Conservation (phyloP, 1,284 basidiomycete species). For the Ceratobasidium sp. region DNA sequence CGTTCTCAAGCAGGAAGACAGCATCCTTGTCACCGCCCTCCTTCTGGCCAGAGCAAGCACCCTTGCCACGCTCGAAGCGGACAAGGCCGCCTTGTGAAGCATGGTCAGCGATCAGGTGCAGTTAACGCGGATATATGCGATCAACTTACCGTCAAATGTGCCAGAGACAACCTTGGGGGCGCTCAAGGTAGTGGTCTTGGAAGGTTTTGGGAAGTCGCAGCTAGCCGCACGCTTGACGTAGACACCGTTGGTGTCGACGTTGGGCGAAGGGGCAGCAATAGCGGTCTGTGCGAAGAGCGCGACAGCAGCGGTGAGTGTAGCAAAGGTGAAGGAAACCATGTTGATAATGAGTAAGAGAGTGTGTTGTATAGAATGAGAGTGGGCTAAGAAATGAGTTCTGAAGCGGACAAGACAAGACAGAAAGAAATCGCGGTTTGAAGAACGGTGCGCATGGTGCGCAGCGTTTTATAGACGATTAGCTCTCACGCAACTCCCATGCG, state of each 20-base stretch:
- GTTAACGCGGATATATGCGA: neutral
- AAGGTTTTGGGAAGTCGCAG: slow-evolving; percentile 51
- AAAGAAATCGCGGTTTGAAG: slow-evolving; percentile 29
- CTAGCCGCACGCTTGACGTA: slow-evolving; percentile 40
- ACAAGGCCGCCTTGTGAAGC: slow-evolving; percentile 7
- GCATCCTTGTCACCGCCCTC: slow-evolving; percentile 39
- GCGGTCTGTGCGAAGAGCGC: slow-evolving; percentile 31
- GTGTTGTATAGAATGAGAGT: slow-evolving; percentile 30
- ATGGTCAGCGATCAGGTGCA: neutral
- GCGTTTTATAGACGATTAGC: slow-evolving; percentile 8
- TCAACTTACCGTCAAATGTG: slow-evolving; percentile 35
- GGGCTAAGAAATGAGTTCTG: neutral
- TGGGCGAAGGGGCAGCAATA: slow-evolving; percentile 31
- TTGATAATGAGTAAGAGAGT: slow-evolving; percentile 9
- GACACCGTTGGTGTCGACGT: slow-evolving; percentile 29
- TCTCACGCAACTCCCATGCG: too few relatives aligned
- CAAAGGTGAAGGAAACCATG: slow-evolving; percentile 34
- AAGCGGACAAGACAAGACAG: slow-evolving; percentile 3
- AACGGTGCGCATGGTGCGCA: neutral
- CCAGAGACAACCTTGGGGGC: slow-evolving; percentile 50
- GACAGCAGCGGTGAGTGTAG: slow-evolving; percentile 33
- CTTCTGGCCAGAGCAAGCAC: slow-evolving; percentile 38
- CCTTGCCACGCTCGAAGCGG: slow-evolving; percentile 36
- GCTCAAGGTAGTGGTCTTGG: slow-evolving; percentile 51
- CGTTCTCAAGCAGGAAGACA: slow-evolving; percentile 46